Base-by-base conservation (phyloP, 2,329 filamentous ascomycete genomes). In the Colletotrichum sojae region DNA sequence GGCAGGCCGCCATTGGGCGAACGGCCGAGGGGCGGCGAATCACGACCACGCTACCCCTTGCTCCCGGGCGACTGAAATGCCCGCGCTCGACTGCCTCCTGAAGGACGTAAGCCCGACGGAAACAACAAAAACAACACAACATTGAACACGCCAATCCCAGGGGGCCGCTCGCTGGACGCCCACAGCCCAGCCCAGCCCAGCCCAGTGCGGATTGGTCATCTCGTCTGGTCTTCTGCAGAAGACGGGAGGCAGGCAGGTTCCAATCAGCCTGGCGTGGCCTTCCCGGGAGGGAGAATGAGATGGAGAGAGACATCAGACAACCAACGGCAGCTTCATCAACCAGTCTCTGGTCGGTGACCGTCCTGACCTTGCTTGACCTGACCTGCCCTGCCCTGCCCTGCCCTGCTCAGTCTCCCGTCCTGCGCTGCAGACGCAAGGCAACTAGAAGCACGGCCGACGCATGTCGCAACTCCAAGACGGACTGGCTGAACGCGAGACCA, bases 61-160 rank as follows among this genome's bases (percentile, higher is more conserved):
- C 62, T 66, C 66, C 66, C 60, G 39, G 40, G 43, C 40, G 61
- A 68, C 48, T 49, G 49, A 57, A 65, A 66, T 69, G 66, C 66
- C 55, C 61, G 48, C 54, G 60, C 43, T 18, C 61, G 20, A 49
- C 18, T 36, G 31, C 27, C 54, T 68, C 60, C 60, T 48, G 25
- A 61, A 66, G 60, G 63, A 61, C 55, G 63, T 45, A 60, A 57
- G 40, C 60, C 54, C 16, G 43, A 56, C 48, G 27, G 31, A 25
- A 59, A 52, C 60, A 49, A 69, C 66, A 55, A 66, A 69, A 48
- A 64, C 61, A 65, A 36, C 54, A 68, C 54, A 56, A 56, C 49
- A 56, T 56, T 69, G 40, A 53, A 69, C 55, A 53, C 66, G 62
- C 62, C 61, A 66, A 63, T 54, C 62, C 31, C 48, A 60, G 48